Evolutionary conservation across 1,284 basidiomycete genomes (phyloP).

Genomic region (Ganoderma multipileum): DNA sequence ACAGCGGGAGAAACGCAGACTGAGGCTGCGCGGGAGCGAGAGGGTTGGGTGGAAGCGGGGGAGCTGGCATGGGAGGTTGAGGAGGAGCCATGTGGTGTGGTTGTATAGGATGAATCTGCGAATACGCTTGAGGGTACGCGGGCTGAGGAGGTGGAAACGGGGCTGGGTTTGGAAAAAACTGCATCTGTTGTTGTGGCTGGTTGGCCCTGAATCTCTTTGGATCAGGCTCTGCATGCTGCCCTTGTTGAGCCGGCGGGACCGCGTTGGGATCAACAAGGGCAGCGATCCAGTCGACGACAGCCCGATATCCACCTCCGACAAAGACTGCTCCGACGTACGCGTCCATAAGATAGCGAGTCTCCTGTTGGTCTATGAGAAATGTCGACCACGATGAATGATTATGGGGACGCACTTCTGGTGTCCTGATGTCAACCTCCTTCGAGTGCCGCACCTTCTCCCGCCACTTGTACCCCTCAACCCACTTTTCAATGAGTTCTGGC

Average conservation of each 20-base stretch:
- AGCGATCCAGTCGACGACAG: slow-evolving; percentile 60
- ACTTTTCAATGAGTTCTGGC: slow-evolving; percentile 56
- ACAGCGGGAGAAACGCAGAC: slow-evolving; percentile 68
- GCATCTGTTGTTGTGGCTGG: slow-evolving; percentile 13
- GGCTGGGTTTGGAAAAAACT: slow-evolving; percentile 6
- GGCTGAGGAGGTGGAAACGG: slow-evolving; percentile 18
- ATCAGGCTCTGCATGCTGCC: slow-evolving; percentile 25
- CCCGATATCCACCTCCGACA: slow-evolving; percentile 56
- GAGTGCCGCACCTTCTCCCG: slow-evolving; percentile 64
- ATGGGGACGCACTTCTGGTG: slow-evolving; percentile 53
- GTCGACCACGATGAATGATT: slow-evolving; percentile 15
- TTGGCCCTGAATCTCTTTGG: slow-evolving; percentile 39
- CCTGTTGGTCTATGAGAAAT: slow-evolving; percentile 46
- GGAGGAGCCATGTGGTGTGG: slow-evolving; percentile 19
- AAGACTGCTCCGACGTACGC: slow-evolving; percentile 74
- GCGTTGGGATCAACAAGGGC: slow-evolving; percentile 49
- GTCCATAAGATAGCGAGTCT: slow-evolving; percentile 62
- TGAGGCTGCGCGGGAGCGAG: slow-evolving; percentile 63
- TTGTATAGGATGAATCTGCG: slow-evolving; percentile 9
- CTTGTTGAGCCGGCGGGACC: slow-evolving; percentile 31
- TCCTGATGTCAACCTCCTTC: slow-evolving; percentile 47
- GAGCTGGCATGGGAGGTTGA: slow-evolving; percentile 41
- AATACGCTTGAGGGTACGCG: slow-evolving; percentile 10
- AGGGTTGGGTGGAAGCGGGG: slow-evolving; percentile 49
- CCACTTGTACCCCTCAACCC: slow-evolving; percentile 65